Conservation (phyloP, 2,329 filamentous ascomycete species). For the Cladophialophora bantiana region DNA sequence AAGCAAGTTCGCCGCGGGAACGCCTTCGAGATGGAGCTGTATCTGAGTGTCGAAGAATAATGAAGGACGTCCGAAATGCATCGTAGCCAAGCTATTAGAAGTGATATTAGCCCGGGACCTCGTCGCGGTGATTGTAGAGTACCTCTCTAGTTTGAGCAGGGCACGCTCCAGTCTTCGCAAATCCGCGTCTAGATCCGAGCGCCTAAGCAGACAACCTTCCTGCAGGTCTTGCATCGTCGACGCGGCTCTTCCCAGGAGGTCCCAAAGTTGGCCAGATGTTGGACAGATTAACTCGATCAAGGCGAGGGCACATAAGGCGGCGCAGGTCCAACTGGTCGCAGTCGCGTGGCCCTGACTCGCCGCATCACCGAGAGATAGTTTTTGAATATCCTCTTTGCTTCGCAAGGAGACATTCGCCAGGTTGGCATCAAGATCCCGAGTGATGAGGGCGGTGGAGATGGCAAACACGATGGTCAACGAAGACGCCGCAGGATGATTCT, state of each 20-base stretch:
- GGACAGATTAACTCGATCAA: slow-evolving; percentile 25
- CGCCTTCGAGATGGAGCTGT: neutral
- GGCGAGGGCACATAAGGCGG: slow-evolving; percentile 27
- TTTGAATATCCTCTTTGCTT: slow-evolving; percentile 16
- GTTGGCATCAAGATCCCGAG: slow-evolving; percentile 24
- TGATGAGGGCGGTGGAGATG: slow-evolving; percentile 22
- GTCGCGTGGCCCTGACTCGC: neutral
- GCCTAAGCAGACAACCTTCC: slow-evolving; percentile 1
- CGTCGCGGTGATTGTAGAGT: neutral
- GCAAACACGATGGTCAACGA: slow-evolving; percentile 28
- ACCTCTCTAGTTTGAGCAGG: slow-evolving; percentile 28
- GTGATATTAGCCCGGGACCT: slow-evolving; percentile 3
- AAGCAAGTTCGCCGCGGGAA: neutral
- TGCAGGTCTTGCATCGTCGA: slow-evolving; percentile 27
- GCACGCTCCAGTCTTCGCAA: slow-evolving; percentile 13
- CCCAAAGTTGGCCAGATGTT: slow-evolving; percentile 25
- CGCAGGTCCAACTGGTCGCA: slow-evolving; percentile 17
- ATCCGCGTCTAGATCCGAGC: slow-evolving; percentile 7
- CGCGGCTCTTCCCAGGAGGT: slow-evolving; percentile 23
- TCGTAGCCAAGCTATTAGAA: slow-evolving; percentile 10
- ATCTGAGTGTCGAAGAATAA: slow-evolving; percentile 10
- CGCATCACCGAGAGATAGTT: neutral
- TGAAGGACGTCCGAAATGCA: slow-evolving; percentile 20
- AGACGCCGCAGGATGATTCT: slow-evolving; percentile 7
- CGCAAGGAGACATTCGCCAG: slow-evolving; percentile 19